These are phyloP conservation scores for Suillus subalutaceus DNA, from an alignment of 768 basidiomycete species.

Conservation along the genomic window DNA sequence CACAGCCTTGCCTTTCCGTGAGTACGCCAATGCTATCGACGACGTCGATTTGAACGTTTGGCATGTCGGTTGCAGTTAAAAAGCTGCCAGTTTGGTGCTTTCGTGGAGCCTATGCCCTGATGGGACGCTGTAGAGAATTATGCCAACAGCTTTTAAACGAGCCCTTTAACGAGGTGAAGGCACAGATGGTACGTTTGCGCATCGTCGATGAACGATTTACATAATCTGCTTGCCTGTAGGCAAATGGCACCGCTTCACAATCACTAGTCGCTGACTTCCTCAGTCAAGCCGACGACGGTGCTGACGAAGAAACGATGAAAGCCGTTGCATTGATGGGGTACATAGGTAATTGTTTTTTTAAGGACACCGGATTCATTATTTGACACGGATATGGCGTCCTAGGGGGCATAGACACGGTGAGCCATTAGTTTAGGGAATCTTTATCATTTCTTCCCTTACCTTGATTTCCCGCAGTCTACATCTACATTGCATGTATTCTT, in stretches of 20 bases:
- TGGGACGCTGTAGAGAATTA: not conserved
- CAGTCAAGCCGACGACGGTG: not conserved
- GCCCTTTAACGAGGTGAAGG: not conserved
- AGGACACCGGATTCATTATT: not conserved
- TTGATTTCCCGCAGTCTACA: conserved; percentile 20
- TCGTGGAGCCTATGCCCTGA: not conserved
- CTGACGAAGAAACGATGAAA: conserved; percentile 1
- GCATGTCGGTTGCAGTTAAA: not conserved
- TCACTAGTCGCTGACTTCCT: conserved; percentile 5
- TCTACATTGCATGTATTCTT: conserved; percentile 30
- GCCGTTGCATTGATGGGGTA: conserved; percentile 1
- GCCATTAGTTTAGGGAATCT: conserved; percentile 2
- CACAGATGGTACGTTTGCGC: not conserved
- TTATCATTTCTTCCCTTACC: conserved; percentile 28
- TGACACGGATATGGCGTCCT: not conserved
- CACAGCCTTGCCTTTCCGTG: conserved; percentile 13
- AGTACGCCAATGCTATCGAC: not conserved
- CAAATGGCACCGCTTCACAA: not conserved
- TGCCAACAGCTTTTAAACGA: not conserved
- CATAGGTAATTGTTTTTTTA: not conserved
- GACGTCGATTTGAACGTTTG: not conserved
- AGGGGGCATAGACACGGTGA: not conserved
- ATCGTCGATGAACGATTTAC: too few relatives aligned
- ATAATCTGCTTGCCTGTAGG: not conserved
- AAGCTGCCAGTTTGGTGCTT: not conserved